Evolutionary conservation across 768 basidiomycete genomes (phyloP).

Genomic region (Pleurotus cornucopiae): DNA sequence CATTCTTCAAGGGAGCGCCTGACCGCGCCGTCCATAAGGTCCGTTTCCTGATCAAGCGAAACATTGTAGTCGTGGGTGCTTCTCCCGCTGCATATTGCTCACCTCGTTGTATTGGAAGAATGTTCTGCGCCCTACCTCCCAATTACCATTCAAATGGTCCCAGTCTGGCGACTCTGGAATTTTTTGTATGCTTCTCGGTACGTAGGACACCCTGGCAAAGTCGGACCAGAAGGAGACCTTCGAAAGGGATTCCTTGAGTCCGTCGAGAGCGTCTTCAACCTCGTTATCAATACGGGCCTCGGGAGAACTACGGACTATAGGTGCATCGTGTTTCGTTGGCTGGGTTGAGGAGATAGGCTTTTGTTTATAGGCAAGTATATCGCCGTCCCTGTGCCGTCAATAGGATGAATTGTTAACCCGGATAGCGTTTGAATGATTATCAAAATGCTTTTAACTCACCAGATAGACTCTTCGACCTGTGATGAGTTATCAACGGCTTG

Average conservation of each 20-base stretch:
- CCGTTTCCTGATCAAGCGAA: constrained; percentile 39
- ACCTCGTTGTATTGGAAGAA: constrained; percentile 59
- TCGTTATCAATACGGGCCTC: constrained; percentile 8
- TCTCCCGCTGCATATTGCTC: constrained; percentile 11
- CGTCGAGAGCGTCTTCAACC: constrained; percentile 9
- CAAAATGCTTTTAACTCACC: neutral
- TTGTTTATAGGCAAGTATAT: constrained; percentile 46
- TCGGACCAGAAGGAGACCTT: constrained; percentile 65
- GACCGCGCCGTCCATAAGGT: constrained; percentile 65
- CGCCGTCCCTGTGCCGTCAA: constrained; percentile 39
- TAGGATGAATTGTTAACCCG: neutral
- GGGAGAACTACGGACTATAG: neutral
- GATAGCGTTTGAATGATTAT: neutral
- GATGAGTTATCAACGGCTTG: constrained; percentile 7
- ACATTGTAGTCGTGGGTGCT: neutral
- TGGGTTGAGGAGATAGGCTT: constrained; percentile 33
- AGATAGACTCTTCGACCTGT: neutral
- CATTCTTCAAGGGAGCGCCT: constrained; percentile 73
- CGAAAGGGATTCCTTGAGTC: constrained; percentile 10
- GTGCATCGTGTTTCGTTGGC: neutral
- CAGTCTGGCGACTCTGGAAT: constrained; percentile 56
- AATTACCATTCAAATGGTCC: constrained; percentile 51
- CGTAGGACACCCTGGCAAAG: constrained; percentile 59
- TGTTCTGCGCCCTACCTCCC: constrained; percentile 46
- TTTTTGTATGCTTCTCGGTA: constrained; percentile 61